phyloP scores from a whole-genome alignment of 2,329 filamentous ascomycete genomes.

The Arthroderma uncinatum region DNA sequence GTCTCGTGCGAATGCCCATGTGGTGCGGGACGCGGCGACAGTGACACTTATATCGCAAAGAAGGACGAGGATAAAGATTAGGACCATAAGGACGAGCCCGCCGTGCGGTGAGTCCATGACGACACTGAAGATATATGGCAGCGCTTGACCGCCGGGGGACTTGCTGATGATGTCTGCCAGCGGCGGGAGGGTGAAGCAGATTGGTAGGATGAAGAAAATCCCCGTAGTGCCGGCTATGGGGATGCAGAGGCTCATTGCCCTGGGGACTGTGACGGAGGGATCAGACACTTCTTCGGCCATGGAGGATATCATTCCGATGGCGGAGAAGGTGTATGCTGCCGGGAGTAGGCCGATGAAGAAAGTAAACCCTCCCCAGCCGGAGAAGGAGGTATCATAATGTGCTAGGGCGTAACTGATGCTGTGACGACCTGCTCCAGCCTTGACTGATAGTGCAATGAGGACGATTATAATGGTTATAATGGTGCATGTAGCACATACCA shows the following conservation, averaged over 20 bases:
- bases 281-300: conserved; percentile 52
- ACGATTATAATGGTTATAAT: conserved; percentile 46
- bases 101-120: conserved; percentile 10
- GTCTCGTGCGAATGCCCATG: conserved; percentile 39
- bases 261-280: conserved; percentile 43
- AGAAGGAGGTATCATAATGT: conserved; percentile 11
- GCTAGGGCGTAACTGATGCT: conserved; percentile 33
- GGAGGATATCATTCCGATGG: conserved; percentile 51
- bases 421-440: conserved; percentile 45
- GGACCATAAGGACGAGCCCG: conserved; percentile 28
- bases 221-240: conserved; percentile 44
- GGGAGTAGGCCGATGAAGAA: conserved; percentile 54
- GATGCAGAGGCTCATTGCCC: conserved; percentile 31
- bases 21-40: conserved; percentile 38
- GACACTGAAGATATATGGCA: conserved; percentile 40
- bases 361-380: conserved; percentile 41
- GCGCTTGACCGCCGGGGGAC: conserved; percentile 38
- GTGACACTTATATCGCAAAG: conserved; percentile 45
- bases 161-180: conserved; percentile 28
- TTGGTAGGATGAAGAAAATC: conserved; percentile 30
- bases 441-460: conserved; percentile 45
- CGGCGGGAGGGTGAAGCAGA: conserved; percentile 13
- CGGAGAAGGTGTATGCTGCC: conserved; percentile 48
- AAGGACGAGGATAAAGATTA: conserved; percentile 38
- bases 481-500: conserved; percentile 40